Evolutionary conservation across 2,329 filamentous ascomycete genomes (phyloP).

Genomic region (Arthroderma uncinatum): DNA sequence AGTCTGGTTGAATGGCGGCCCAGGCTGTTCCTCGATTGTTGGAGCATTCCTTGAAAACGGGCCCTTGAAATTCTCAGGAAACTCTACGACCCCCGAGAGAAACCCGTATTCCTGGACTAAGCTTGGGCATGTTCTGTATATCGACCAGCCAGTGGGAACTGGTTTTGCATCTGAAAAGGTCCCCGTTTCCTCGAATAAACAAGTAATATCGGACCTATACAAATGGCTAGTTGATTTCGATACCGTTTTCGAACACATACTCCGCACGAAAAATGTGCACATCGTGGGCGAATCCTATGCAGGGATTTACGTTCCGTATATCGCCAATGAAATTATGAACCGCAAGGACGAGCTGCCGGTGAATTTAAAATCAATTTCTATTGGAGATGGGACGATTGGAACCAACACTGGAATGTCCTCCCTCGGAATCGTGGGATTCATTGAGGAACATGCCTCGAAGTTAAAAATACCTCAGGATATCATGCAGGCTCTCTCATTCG

Average conservation of each 20-base stretch:
- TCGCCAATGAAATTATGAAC: conserved; percentile 24
- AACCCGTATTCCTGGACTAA: conserved; percentile 16
- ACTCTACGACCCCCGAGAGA: conserved; percentile 11
- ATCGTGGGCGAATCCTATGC: conserved; percentile 32
- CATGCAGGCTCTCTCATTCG: conserved; percentile 21
- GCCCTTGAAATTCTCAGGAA: conserved; percentile 24
- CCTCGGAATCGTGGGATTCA: conserved; percentile 21
- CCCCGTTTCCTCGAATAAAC: conserved; percentile 20
- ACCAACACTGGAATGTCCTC: conserved; percentile 28
- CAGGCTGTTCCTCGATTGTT: conserved; percentile 15
- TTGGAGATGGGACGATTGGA: conserved; percentile 29
- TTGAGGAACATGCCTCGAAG: conserved; percentile 18
- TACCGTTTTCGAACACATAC: conserved; percentile 22
- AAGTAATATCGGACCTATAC: conserved; percentile 24
- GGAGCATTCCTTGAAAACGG: conserved; percentile 24
- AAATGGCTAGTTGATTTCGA: conserved; percentile 26
- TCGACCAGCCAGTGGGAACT: conserved; percentile 30
- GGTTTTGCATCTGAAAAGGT: conserved; percentile 25
- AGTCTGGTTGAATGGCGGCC: conserved; percentile 16
- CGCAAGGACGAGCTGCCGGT: conserved; percentile 21
- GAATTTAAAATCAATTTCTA: conserved; percentile 26
- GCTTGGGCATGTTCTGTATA: conserved; percentile 27
- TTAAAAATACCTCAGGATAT: conserved; percentile 23
- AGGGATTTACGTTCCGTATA: conserved; percentile 30
- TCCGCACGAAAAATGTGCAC: conserved; percentile 23